Conservation (phyloP, 768 basidiomycete genomes). For the Hygrocybe coccinea region DNA sequence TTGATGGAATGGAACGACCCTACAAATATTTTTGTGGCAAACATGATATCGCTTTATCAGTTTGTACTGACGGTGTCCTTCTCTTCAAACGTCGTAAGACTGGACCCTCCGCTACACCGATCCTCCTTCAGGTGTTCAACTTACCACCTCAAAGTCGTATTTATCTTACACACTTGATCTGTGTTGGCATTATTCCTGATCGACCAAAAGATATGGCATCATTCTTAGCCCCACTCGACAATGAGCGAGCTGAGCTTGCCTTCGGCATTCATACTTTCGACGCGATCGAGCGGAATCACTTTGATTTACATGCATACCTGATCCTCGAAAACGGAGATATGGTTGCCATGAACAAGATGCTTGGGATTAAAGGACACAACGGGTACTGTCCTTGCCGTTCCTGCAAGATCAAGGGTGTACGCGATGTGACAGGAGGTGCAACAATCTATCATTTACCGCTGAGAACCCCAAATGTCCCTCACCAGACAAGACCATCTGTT, state of each 20-base stretch:
- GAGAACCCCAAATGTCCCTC: constrained; percentile 15
- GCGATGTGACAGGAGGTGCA: background rate
- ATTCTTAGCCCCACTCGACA: constrained; percentile 37
- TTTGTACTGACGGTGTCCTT: constrained; percentile 36
- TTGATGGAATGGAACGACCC: constrained; percentile 19
- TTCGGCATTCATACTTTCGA: constrained; percentile 36
- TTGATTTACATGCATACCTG: constrained; percentile 26
- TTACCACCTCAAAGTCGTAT: constrained; percentile 24
- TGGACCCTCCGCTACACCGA: constrained; percentile 30
- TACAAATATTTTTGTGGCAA: constrained; percentile 31
- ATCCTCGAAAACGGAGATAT: constrained; percentile 32
- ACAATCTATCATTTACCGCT: constrained; percentile 24
- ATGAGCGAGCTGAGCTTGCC: constrained; percentile 33
- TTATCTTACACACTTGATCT: constrained; percentile 38
- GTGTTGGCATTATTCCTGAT: constrained; percentile 43
- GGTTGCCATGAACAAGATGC: constrained; percentile 25
- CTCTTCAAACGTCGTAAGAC: constrained; percentile 25
- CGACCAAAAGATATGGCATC: constrained; percentile 41
- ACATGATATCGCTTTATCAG: constrained; percentile 33
- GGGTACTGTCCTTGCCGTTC: constrained; percentile 28
- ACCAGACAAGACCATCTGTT: constrained; percentile 8
- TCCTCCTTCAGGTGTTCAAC: constrained; percentile 40
- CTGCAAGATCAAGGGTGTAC: constrained; percentile 30
- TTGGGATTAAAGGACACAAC: constrained; percentile 37
- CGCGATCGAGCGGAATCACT: constrained; percentile 17